Evolutionary conservation across 352 stramenopile genomes (phyloP).

Genomic region (Pythium diclinum): DNA sequence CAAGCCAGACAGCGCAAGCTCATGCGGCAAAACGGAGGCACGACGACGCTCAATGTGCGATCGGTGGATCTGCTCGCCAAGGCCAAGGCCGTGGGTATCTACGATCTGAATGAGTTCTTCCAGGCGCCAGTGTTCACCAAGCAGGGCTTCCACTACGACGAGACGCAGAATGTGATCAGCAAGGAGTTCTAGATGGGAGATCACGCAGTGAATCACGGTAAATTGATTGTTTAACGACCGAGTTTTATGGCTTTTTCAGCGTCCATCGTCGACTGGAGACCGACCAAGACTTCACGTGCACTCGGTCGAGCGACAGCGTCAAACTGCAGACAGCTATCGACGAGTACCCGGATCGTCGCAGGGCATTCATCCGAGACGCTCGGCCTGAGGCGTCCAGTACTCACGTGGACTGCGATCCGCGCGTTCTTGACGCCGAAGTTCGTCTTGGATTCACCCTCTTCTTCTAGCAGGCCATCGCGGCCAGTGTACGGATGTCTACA

Average conservation of each 20-base stretch:
- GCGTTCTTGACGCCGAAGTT: no score
- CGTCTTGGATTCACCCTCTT: background rate
- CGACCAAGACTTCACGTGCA: background rate
- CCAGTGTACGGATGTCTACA: background rate
- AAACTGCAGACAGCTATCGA: background rate
- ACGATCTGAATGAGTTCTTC: slow-evolving; percentile 77
- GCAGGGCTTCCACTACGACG: slow-evolving; percentile 67
- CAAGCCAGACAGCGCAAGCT: slow-evolving; percentile 32
- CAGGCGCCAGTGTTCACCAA: slow-evolving; percentile 57
- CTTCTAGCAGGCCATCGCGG: background rate
- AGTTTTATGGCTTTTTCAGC: background rate
- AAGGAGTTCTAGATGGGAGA: slow-evolving; percentile 54
- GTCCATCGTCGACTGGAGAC: background rate
- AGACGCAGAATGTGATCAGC: slow-evolving; percentile 45
- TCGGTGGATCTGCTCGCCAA: slow-evolving; percentile 57
- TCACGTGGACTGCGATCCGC: no score
- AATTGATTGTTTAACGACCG: background rate
- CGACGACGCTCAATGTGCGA: slow-evolving; percentile 49
- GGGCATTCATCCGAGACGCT: no score
- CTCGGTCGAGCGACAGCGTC: background rate
- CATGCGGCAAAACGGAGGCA: slow-evolving; percentile 7
- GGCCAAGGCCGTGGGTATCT: slow-evolving; percentile 75
- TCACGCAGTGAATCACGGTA: background rate
- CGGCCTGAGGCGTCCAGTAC: no score
- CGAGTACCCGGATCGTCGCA: background rate